phyloP scores from a whole-genome alignment of 805 yeast genomes.

The Metschnikowia aberdeeniae region DNA sequence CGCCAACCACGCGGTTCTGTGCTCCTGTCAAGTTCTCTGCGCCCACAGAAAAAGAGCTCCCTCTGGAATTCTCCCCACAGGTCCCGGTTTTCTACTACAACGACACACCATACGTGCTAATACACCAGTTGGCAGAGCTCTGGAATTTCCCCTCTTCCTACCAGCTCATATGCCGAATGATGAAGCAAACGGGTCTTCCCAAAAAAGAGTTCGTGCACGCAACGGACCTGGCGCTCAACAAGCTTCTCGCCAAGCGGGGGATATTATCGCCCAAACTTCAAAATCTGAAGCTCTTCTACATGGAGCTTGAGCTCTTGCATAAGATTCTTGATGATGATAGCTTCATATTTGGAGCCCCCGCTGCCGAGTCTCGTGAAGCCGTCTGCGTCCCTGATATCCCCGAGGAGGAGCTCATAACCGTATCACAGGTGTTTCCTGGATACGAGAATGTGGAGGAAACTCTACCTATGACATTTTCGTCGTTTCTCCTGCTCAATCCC shows the following conservation, averaged over 20 bases:
- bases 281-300: constrained; percentile 23
- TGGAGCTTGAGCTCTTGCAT: constrained; percentile 21
- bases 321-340: constrained; percentile 14
- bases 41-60: constrained; percentile 7
- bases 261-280: constrained; percentile 20
- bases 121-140: constrained; percentile 28
- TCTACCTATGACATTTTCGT: constrained; percentile 29
- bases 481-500: constrained; percentile 33
- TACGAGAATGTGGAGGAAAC: constrained; percentile 30
- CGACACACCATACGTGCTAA: constrained; percentile 20
- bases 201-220: constrained; percentile 18
- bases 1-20: constrained; percentile 9
- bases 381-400: not conserved
- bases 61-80: constrained; percentile 7
- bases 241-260: constrained; percentile 15
- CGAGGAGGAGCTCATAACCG: constrained; percentile 29
- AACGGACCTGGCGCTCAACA: constrained; percentile 21
- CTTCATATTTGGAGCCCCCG: constrained; percentile 11
- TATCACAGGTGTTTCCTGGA: constrained; percentile 39
- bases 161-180: constrained; percentile 30
- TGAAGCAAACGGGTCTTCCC: constrained; percentile 17
- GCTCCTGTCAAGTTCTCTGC: constrained; percentile 3
- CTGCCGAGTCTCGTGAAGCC: constrained; percentile 7
- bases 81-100: constrained; percentile 11
- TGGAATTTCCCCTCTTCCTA: constrained; percentile 43